Evolutionary conservation across 192 early-diverging fungal genomes (phyloP), one percentile per base, ranked within the genome.

Genomic region (Backusella tarrabulga): DNA sequence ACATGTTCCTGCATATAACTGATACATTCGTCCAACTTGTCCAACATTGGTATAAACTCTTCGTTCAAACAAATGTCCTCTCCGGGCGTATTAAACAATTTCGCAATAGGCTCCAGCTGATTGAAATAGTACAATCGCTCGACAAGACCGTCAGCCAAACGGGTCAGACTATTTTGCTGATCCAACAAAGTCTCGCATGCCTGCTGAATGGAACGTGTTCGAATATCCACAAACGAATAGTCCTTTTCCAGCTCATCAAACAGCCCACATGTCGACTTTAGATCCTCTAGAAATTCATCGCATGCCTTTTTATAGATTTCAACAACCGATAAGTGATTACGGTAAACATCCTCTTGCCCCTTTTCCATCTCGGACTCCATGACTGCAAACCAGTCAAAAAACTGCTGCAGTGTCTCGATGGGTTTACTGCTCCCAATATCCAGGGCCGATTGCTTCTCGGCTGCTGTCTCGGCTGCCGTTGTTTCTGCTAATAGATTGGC

Each of bases 361-460:
- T 92, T 86, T 69, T 96, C 94, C 91, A 97, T 93, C 52, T 93
- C 89, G 38, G 84, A 77, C 79, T 98, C 95, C 6, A 94, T 89
- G 12, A 71, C 76, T 19, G 93, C 86, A 84, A 97, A 97, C 98
- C 98, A 99, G 75, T 95, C 92, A 72, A 98, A 90, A 74, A 99
- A 99, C 85, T 98, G 92, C 34, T 96, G 94, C 0, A 93, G 91
- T 2, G 91, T 98, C 67, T 96, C 92, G 46, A 98, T 93, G 2
- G 93, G 87, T 80, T 84, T 87, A 15, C 79, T 66, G 34, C 83
- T 73, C 32, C 83, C 87, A 44, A 83, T 68, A 2, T 79, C 80
- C 8, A 79, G 29, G 0, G 81, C 82, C n/a, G 71, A 81, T 11
- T 77, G 60, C 11, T 74, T 71, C 26, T 81, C 67, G 11, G 54